Conservation (phyloP, 352 stramenopile species). For the Pythium inflatum region DNA sequence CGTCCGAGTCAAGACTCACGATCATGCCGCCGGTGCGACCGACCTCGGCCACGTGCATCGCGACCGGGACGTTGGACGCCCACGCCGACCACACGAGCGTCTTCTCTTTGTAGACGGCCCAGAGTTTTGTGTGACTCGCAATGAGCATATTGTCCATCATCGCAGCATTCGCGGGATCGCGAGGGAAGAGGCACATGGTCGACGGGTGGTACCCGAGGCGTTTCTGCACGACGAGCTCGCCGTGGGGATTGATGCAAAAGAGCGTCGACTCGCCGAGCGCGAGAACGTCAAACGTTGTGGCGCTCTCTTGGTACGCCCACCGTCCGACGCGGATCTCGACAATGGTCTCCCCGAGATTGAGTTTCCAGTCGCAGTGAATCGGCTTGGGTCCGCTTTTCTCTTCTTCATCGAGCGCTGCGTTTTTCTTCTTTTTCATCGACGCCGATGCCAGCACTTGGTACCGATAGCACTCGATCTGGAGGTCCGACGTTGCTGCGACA, state of each 20-base stretch:
- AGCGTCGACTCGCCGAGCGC: conserved; percentile 83
- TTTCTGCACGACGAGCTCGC: conserved; percentile 82
- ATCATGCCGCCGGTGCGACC: conserved; percentile 81
- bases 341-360: conserved; percentile 66
- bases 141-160: conserved; percentile 79
- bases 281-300: conserved; percentile 78
- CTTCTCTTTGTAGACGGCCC: conserved; percentile 81
- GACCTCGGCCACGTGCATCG: conserved; percentile 68
- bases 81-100: conserved; percentile 82
- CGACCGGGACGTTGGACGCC: conserved; percentile 58
- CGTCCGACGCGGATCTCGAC: conserved; percentile 63
- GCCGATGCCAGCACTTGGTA: conserved; percentile 83
- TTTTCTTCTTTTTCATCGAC: conserved; percentile 69
- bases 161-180: conserved; percentile 23
- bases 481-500: conserved; percentile 77
- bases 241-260: conserved; percentile 76
- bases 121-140: conserved; percentile 71
- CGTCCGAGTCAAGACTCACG: conserved; percentile 76
- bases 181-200: conserved; percentile 59
- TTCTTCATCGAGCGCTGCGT: conserved; percentile 48
- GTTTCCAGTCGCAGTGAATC: conserved; percentile 70
- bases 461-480: conserved; percentile 88
- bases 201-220: conserved; percentile 74
- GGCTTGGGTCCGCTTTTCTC: conserved; percentile 40
- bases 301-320: conserved; percentile 51